Percentiles rank a stretch among this genome's conserved stretches.
These are phyloP conservation scores for Penicillium italicum DNA, from an alignment of 2,329 filamentous ascomycete genomes.

Conservation along the genomic window DNA sequence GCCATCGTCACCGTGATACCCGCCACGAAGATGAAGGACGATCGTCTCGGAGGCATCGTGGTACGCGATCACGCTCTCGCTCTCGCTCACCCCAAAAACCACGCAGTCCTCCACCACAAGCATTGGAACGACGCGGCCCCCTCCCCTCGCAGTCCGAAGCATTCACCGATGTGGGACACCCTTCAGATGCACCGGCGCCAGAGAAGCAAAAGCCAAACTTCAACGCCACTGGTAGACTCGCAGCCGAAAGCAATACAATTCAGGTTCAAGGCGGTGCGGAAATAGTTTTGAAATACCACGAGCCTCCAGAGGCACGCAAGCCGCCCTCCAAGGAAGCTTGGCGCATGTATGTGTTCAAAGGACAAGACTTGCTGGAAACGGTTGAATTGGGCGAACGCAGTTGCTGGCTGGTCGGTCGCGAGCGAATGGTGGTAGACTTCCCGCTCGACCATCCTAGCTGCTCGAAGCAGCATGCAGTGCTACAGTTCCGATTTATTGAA, in stretches of 20 bases:
- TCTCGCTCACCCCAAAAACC: slow-evolving; percentile 27
- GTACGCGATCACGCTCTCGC: slow-evolving; percentile 23
- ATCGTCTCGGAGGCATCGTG: slow-evolving; percentile 24
- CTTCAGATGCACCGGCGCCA: slow-evolving; percentile 29
- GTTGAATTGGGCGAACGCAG: slow-evolving; percentile 71
- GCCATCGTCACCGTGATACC: slow-evolving; percentile 28
- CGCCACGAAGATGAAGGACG: slow-evolving; percentile 23
- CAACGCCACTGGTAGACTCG: slow-evolving; percentile 72
- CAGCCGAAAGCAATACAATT: slow-evolving; percentile 82
- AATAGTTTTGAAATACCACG: slow-evolving; percentile 88
- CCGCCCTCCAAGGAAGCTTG: slow-evolving; percentile 73
- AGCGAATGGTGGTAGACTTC: slow-evolving; percentile 75
- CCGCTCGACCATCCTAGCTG: slow-evolving; percentile 84
- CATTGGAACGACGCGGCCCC: slow-evolving; percentile 37
- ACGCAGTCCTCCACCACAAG: slow-evolving; percentile 25
- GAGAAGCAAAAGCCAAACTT: slow-evolving; percentile 81
- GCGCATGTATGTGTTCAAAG: slow-evolving; percentile 93
- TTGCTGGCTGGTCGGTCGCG: slow-evolving; percentile 87
- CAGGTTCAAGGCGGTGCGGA: slow-evolving; percentile 56
- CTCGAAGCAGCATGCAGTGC: slow-evolving; percentile 91
- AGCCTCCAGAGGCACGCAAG: slow-evolving; percentile 88
- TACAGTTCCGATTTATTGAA: slow-evolving; percentile 85
- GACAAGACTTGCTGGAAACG: slow-evolving; percentile 72
- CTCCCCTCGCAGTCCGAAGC: slow-evolving; percentile 48
- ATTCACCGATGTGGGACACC: slow-evolving; percentile 35